Base-by-base conservation (phyloP, 352 stramenopile species). In the Globisporangium recalcitrans region DNA sequence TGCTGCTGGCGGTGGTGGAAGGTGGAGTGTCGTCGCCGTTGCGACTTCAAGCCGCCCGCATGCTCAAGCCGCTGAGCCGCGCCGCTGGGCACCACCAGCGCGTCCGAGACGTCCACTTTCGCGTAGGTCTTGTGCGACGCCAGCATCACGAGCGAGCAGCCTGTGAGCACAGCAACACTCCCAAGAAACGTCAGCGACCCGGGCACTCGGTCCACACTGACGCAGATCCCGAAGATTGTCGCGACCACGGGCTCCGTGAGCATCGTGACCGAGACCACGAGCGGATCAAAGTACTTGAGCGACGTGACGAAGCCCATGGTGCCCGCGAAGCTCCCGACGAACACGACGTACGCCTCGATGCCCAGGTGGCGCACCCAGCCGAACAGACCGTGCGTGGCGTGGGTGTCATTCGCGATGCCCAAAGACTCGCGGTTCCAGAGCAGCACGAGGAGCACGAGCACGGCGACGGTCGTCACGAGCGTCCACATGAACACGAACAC, bases 301-400 rank as follows among this genome's bases (percentile, higher is more conserved):
- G 72, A 58, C n/a, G 58, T 68, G 59, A 88, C 69, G 57, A 85
- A 84, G 21, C 76, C 76, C 72, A 85, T 82, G n/a, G 78, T 82
- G 21, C 76, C 78, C 21, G 60, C 62, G 3, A 80, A 63, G 32
- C 64, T 78, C 38, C 74, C 73, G 1, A 85, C 64, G 3, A 85
- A 22, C 19, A 87, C 78, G 32, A 87, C 63, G 68, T 82, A 78
- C 27, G 64, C 48, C 47, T 87, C 75, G 44, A 79, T 74, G 36
- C 64, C 59, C 19, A 82, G 47, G 60, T 85, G 72, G 55, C 85
- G 75, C 10, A 76, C 46, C 78, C 78, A 87, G 6, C 75, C 78
- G 27, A 82, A 52, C 19, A 78, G 57, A 6, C 78, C 78, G 8
- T 62, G 53, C 2, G 62, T 67, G 10, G 34, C 21, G 46, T 62